Percentiles rank a stretch among this genome's conserved stretches.
Conservation (phyloP, 331 rosid species). For the Quercus tomentella region DNA sequence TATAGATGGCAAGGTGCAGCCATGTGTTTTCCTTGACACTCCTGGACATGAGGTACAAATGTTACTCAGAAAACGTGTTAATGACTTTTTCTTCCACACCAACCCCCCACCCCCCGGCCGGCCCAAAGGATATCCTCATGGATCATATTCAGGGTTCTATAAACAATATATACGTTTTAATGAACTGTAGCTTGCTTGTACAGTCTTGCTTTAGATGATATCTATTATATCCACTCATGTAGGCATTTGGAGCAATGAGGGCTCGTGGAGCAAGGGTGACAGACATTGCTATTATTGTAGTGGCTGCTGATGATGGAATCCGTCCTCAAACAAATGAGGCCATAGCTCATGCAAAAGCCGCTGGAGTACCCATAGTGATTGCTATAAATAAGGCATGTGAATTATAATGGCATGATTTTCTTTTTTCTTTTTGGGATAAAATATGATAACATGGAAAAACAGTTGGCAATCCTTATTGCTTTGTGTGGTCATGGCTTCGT, state of each 20-base stretch:
- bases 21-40: constrained; percentile 96
- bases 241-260: constrained; percentile 99
- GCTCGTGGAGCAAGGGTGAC: constrained; percentile 99
- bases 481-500: constrained; percentile 16
- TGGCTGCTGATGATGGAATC: constrained; percentile 98
- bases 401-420: background rate
- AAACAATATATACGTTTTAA: background rate
- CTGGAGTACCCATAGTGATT: constrained; percentile 86
- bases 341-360: constrained; percentile 97
- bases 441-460: constrained; percentile 6
- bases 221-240: constrained; percentile 32
- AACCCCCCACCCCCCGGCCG: too few species aligned
- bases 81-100: constrained; percentile 6
- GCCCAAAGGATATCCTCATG: background rate
- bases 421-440: background rate
- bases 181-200: constrained; percentile 14
- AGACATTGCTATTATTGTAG: constrained; percentile 89
- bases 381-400: constrained; percentile 90
- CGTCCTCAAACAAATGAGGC: constrained; percentile 99
- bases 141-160: constrained; percentile 13
- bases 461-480: constrained; percentile 10
- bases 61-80: background rate
- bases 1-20: constrained; percentile 70
- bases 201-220: constrained; percentile 32
- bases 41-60: constrained; percentile 92